Evolutionary conservation across 768 basidiomycete species (phyloP).

Genomic region (Macrolepiota dolichaula): DNA sequence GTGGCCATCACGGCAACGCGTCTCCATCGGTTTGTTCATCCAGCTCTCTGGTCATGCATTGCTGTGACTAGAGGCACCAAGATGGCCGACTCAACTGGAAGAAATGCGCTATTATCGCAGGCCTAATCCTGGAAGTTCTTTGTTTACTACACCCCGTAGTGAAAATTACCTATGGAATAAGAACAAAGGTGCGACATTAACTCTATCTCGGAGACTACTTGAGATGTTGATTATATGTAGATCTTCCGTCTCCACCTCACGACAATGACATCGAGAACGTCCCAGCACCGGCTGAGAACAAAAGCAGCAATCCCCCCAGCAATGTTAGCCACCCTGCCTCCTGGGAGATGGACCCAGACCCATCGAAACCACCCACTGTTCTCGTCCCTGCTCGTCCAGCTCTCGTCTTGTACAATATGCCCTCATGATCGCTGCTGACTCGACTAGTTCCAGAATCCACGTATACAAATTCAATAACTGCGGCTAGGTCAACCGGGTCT

Average conservation of each 20-base stretch:
- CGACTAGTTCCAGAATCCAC: constrained; percentile 95
- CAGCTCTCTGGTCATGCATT: too few relatives aligned
- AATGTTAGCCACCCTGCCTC: constrained; percentile 41
- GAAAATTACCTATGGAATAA: constrained; percentile 13
- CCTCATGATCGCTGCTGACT: constrained; percentile 97
- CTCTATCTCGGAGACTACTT: constrained; percentile 15
- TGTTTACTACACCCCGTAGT: constrained; percentile 61
- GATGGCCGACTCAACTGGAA: constrained; percentile 52
- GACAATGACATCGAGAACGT: constrained; percentile 2
- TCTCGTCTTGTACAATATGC: constrained; percentile 82
- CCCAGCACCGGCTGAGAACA: constrained; percentile 1
- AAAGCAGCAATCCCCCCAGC: constrained; percentile 13
- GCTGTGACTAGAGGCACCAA: constrained; percentile 26
- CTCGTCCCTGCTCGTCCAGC: constrained; percentile 42
- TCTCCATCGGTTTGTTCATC: too few relatives aligned
- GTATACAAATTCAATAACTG: constrained; percentile 98
- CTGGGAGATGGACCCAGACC: constrained; percentile 73
- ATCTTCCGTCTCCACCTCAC: neutral
- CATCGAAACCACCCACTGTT: constrained; percentile 70
- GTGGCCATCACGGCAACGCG: too few relatives aligned
- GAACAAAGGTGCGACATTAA: constrained; percentile 19
- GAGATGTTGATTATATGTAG: constrained; percentile 8
- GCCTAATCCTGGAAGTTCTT: constrained; percentile 52
- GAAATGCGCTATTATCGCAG: constrained; percentile 61
- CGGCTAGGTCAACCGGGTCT: constrained; percentile 70